These are phyloP conservation scores for Fragilariopsis cylindrus DNA, from an alignment of 108 stramenopile species.

Conservation along the genomic window DNA sequence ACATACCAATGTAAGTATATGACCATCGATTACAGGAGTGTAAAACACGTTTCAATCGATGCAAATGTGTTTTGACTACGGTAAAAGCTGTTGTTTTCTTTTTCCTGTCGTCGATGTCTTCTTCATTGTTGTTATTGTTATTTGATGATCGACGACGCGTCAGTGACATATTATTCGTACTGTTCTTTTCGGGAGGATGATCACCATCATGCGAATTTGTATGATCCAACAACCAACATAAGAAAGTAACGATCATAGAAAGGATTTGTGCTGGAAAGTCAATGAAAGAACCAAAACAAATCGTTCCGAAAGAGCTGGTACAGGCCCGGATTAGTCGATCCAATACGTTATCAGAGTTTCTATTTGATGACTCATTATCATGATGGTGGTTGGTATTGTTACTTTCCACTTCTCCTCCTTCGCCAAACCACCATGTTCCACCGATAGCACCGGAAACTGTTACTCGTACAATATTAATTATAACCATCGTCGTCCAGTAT, in stretches of 20 bases:
- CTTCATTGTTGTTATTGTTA: not conserved
- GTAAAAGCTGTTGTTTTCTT: not conserved
- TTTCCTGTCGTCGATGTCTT: not conserved
- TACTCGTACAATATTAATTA: slow-evolving; percentile 79
- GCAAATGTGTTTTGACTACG: not conserved
- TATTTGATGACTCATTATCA: not conserved
- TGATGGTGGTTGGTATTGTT: not conserved
- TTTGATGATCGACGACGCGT: not conserved
- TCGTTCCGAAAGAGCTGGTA: slow-evolving; percentile 58
- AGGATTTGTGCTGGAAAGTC: slow-evolving; percentile 14
- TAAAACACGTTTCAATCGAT: slow-evolving; percentile 16
- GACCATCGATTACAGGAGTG: slow-evolving; percentile 69
- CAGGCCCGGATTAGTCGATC: slow-evolving; percentile 49
- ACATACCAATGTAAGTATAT: slow-evolving; percentile 72
- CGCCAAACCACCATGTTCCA: slow-evolving; percentile 78
- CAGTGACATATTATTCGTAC: not conserved
- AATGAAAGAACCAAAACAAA: slow-evolving; percentile 70
- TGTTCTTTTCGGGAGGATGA: not conserved
- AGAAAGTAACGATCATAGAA: slow-evolving; percentile 1
- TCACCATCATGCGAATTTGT: not conserved
- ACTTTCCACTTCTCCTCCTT: slow-evolving; percentile 9
- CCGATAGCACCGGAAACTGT: slow-evolving; percentile 77
- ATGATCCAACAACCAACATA: slow-evolving; percentile 21
- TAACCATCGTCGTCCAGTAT: slow-evolving; percentile 72
- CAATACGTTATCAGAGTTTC: slow-evolving; percentile 7